phyloP scores from a whole-genome alignment of 2,329 filamentous ascomycete genomes.

The Penicillium sp. region DNA sequence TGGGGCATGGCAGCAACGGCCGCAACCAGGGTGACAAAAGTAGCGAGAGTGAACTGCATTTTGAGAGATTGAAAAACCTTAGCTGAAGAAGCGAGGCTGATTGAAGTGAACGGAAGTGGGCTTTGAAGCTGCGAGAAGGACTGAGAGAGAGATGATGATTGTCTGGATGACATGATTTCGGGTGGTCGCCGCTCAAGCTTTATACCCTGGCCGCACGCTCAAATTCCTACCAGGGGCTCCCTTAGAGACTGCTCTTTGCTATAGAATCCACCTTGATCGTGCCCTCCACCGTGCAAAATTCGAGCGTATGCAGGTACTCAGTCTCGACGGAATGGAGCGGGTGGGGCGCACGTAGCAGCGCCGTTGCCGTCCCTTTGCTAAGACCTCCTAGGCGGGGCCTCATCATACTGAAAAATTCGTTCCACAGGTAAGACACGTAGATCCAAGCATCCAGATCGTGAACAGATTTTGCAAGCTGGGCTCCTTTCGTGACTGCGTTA shows the following conservation, averaged over 20 bases:
- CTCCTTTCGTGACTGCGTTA: too few species aligned
- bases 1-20: constrained; percentile 1
- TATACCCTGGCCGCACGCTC: neutral
- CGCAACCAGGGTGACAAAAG: neutral
- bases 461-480: too few species aligned
- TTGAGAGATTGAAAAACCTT: neutral
- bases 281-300: too few species aligned
- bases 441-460: too few species aligned
- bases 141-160: neutral
- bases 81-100: neutral
- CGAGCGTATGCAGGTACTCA: neutral
- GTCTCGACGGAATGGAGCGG: too few species aligned
- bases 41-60: constrained; percentile 2
- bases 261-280: neutral
- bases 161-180: neutral
- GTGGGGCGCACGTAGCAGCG: constrained; percentile 1
- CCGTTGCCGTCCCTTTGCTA: neutral
- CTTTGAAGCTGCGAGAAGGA: neutral
- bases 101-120: neutral
- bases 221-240: too few species aligned
- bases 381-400: neutral
- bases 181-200: neutral
- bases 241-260: neutral
- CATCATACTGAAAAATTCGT: neutral
- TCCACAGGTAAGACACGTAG: too few species aligned